These are phyloP conservation scores for Lipomyces yamadae DNA, from an alignment of 805 yeast species.

Conservation along the genomic window DNA sequence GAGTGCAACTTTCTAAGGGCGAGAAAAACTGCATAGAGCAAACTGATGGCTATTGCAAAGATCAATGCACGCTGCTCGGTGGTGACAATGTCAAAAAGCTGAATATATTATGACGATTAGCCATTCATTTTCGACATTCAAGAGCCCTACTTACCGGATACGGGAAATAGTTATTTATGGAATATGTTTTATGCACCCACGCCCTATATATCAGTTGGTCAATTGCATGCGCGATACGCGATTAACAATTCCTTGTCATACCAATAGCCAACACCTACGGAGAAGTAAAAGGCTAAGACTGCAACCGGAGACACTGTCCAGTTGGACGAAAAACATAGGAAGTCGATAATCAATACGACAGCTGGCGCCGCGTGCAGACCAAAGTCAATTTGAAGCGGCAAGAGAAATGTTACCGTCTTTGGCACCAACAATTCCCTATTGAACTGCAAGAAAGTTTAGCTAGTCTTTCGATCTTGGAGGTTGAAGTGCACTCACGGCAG, in stretches of 20 bases:
- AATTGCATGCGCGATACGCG: background rate
- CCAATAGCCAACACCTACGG: constrained; percentile 30
- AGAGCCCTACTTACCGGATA: constrained; percentile 22
- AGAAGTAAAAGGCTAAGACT: constrained; percentile 9
- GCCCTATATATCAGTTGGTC: constrained; percentile 16
- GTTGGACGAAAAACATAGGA: constrained; percentile 23
- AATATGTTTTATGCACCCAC: constrained; percentile 31
- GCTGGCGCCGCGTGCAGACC: constrained; percentile 33
- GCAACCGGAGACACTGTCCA: constrained; percentile 9
- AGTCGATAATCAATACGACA: constrained; percentile 26
- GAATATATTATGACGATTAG: background rate
- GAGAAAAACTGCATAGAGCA: constrained; percentile 12
- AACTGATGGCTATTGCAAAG: constrained; percentile 19
- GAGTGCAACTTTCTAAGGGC: constrained; percentile 15
- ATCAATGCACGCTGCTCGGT: constrained; percentile 19
- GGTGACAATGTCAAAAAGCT: constrained; percentile 17
- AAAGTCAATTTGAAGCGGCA: constrained; percentile 28
- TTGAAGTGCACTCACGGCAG: constrained; percentile 8
- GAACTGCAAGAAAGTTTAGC: constrained; percentile 7
- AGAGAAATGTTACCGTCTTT: constrained; percentile 8
- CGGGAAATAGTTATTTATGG: constrained; percentile 25
- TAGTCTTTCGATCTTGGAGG: background rate
- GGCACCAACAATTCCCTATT: constrained; percentile 25
- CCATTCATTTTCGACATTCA: background rate
- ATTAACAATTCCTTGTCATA: background rate